A percentile compares a stretch with the other conserved stretches of the same genome.
Evolutionary conservation across 2,329 filamentous ascomycete genomes (phyloP).

Genomic region (Thelonectria discophora): DNA sequence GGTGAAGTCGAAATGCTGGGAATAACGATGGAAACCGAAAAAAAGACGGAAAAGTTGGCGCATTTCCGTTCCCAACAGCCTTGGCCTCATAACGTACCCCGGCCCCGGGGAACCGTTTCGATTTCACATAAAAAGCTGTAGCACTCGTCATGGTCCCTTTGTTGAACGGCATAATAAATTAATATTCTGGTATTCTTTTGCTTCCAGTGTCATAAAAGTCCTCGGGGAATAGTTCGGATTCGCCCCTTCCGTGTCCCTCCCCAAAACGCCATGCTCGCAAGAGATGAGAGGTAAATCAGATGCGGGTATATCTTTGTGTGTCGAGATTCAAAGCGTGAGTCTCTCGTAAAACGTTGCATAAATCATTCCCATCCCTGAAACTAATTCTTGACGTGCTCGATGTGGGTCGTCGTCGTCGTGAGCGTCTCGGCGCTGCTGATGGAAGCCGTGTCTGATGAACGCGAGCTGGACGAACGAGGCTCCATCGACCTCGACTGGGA

Average conservation of each 20-base stretch:
- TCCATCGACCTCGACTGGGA: conserved; percentile 18
- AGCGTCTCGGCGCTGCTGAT: conserved; percentile 35
- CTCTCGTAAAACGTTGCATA: conserved; percentile 17
- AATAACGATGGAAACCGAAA: background rate
- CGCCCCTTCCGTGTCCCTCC: background rate
- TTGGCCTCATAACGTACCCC: background rate
- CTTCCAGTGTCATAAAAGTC: conserved; percentile 5
- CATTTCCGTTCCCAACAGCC: conserved; percentile 9
- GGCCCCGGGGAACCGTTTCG: background rate
- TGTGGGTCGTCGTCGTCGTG: conserved; percentile 32
- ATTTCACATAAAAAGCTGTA: conserved; percentile 5
- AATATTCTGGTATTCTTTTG: background rate
- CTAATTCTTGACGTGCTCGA: conserved; percentile 37
- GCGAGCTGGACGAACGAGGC: conserved; percentile 9
- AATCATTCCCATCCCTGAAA: conserved; percentile 4
- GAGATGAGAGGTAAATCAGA: conserved; percentile 13
- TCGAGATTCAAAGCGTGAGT: conserved; percentile 12
- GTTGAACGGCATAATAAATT: background rate
- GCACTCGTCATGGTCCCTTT: background rate
- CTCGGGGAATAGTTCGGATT: background rate
- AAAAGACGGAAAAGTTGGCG: conserved; percentile 3
- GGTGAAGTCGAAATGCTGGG: background rate
- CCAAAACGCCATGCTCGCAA: conserved; percentile 32
- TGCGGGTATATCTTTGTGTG: conserved; percentile 33
- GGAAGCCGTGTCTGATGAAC: conserved; percentile 37